Evolutionary conservation across 495 filamentous ascomycete species (phyloP).

Genomic region (Penicillium verhagenii): DNA sequence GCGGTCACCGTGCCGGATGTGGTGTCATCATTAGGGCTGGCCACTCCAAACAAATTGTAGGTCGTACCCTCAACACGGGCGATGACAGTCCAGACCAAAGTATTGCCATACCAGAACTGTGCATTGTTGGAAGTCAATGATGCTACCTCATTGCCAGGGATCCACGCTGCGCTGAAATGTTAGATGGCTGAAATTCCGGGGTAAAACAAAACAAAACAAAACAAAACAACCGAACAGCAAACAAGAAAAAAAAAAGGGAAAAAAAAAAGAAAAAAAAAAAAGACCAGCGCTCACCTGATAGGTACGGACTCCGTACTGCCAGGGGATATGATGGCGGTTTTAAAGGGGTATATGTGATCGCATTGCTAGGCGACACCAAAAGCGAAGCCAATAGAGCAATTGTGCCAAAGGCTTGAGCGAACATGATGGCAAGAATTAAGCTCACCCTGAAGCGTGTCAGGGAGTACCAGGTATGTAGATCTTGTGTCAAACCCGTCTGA

Average conservation of each 20-base stretch:
- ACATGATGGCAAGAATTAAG: constrained; percentile 3
- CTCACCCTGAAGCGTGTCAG: not conserved
- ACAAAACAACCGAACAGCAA: too few species aligned
- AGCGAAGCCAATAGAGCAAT: constrained; percentile 9
- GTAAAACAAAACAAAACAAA: not conserved
- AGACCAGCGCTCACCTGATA: constrained; percentile 28
- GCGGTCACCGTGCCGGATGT: constrained; percentile 30
- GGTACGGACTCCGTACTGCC: constrained; percentile 42
- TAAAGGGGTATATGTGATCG: constrained; percentile 31
- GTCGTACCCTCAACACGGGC: constrained; percentile 41
- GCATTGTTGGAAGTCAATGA: constrained; percentile 33
- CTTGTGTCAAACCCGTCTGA: not conserved
- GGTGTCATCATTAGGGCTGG: constrained; percentile 16
- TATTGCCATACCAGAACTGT: constrained; percentile 46
- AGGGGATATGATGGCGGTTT: constrained; percentile 42
- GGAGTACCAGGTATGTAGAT: not conserved
- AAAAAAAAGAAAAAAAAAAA: not conserved
- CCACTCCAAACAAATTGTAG: constrained; percentile 47
- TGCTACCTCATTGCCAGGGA: constrained; percentile 36
- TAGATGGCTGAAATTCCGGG: not conserved
- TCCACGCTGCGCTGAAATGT: constrained; percentile 36
- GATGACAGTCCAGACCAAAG: constrained; percentile 42
- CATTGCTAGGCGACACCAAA: constrained; percentile 12
- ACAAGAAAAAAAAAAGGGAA: too few species aligned
- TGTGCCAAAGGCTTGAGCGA: constrained; percentile 2